Percentiles rank a stretch among this genome's conserved stretches.
Conservation (phyloP, 148 eudicot genomes). For the Dysphania ambrosioides region DNA sequence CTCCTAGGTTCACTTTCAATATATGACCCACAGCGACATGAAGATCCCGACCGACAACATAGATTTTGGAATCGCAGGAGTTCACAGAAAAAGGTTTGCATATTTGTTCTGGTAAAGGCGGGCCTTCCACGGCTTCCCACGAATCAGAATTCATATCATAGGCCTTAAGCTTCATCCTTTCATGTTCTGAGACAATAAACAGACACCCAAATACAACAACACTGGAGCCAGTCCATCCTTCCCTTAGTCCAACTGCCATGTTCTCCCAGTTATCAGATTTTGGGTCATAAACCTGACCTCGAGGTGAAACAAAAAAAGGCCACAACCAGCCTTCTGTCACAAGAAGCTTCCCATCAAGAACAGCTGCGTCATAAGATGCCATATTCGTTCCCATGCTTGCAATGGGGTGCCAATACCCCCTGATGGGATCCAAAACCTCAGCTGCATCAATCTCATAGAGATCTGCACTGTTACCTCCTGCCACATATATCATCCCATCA, state of each 20-base stretch:
- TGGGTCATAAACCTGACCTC: conserved; percentile 91
- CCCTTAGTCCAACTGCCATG: conserved; percentile 80
- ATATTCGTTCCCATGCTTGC: conserved; percentile 70
- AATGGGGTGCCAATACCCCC: conserved; percentile 62
- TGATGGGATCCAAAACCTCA: conserved; percentile 64
- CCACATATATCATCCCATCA: conserved; percentile 79
- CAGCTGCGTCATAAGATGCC: conserved; percentile 88
- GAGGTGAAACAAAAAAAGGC: conserved; percentile 87
- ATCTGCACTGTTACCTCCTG: conserved; percentile 79
- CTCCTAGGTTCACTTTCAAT: conserved; percentile 23
- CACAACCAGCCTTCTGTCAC: conserved; percentile 98
- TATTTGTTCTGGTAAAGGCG: conserved; percentile 79
- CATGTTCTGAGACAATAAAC: conserved; percentile 91
- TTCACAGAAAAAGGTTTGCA: conserved; percentile 86
- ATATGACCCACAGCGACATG: conserved; percentile 80
- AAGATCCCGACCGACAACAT: conserved; percentile 79
- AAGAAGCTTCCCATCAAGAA: conserved; percentile 76
- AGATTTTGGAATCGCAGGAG: conserved; percentile 50
- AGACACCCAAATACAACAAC: conserved; percentile 65
- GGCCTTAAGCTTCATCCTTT: conserved; percentile 84
- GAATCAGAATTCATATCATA: conserved; percentile 59
- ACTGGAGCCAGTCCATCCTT: conserved; percentile 98
- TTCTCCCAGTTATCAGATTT: conserved; percentile 64
- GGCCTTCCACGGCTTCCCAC: conserved; percentile 84
- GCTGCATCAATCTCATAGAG: conserved; percentile 83